These are phyloP conservation scores for Pulveroboletus sp. DNA, from an alignment of 768 basidiomycete genomes.

Conservation along the genomic window DNA sequence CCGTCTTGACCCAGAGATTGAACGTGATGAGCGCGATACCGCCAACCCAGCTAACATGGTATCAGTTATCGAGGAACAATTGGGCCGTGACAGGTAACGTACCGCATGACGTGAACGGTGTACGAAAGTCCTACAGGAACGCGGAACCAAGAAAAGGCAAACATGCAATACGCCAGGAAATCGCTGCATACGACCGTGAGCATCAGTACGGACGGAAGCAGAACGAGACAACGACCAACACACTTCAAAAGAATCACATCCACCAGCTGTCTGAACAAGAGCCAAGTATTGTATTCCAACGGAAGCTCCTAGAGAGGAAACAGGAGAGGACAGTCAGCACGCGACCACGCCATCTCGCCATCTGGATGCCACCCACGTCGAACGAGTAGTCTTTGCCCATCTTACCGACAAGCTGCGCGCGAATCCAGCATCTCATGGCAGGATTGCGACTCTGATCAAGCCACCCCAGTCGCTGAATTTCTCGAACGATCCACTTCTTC, in stretches of 20 bases:
- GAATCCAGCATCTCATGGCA: constrained; percentile 72
- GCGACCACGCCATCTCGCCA: not conserved
- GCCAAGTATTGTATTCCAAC: constrained; percentile 93
- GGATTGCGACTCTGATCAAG: constrained; percentile 71
- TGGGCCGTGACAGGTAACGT: constrained; percentile 8
- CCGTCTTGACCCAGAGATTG: constrained; percentile 98
- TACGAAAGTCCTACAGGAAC: constrained; percentile 74
- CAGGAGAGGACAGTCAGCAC: constrained; percentile 1
- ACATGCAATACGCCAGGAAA: constrained; percentile 91
- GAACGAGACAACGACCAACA: constrained; percentile 23
- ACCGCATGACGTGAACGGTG: constrained; percentile 75
- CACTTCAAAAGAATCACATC: constrained; percentile 96
- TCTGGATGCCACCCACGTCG: constrained; percentile 51
- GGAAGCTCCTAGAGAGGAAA: constrained; percentile 66
- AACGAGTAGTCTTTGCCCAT: constrained; percentile 95
- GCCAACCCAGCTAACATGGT: constrained; percentile 66
- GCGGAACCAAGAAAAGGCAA: constrained; percentile 89
- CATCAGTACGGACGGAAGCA: not conserved
- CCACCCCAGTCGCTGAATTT: constrained; percentile 79
- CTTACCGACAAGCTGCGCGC: constrained; percentile 79
- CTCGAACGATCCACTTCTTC: constrained; percentile 86
- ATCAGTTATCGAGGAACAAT: not conserved
- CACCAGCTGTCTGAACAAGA: constrained; percentile 92
- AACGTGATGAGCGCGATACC: constrained; percentile 84
- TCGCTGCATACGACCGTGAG: constrained; percentile 50